Evolutionary conservation across 257 asterid species (phyloP).

Genomic region (Asclepias syriaca): DNA sequence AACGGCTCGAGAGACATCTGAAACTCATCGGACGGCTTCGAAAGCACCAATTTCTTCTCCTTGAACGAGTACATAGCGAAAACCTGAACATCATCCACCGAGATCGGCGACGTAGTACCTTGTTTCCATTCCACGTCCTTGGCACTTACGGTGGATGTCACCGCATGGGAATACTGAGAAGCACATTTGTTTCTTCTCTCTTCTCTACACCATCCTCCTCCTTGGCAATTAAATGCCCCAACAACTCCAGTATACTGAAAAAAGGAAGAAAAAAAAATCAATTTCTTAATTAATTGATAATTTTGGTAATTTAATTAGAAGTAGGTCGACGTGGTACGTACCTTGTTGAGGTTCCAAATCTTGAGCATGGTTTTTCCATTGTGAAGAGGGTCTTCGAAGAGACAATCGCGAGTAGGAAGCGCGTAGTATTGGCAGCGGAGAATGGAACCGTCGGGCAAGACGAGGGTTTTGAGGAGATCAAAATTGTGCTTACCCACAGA

Average conservation of each 20-base stretch:
- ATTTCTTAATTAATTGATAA: too few species aligned
- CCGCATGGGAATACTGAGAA: constrained; percentile 51
- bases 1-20: constrained; percentile 28
- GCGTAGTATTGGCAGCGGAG: constrained; percentile 76
- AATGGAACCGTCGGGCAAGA: constrained; percentile 78
- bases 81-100: constrained; percentile 13
- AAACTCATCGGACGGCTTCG: constrained; percentile 18
- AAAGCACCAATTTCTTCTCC: constrained; percentile 28
- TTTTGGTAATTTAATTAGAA: too few species aligned
- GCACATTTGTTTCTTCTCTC: constrained; percentile 68
- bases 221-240: constrained; percentile 92
- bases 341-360: constrained; percentile 91
- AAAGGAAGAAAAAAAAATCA: not conserved
- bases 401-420: constrained; percentile 73
- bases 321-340: not conserved
- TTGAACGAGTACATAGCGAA: constrained; percentile 33
- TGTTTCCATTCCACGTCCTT: constrained; percentile 51
- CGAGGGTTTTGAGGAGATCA: constrained; percentile 56
- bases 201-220: constrained; percentile 90
- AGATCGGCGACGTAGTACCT: constrained; percentile 21
- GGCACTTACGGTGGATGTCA: constrained; percentile 53
- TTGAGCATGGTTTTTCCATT: constrained; percentile 84
- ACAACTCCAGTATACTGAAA: constrained; percentile 76
- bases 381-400: constrained; percentile 81
- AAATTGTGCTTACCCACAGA: constrained; percentile 77